Conservation (phyloP, 345 rosid species). For the Kandelia obovata region DNA sequence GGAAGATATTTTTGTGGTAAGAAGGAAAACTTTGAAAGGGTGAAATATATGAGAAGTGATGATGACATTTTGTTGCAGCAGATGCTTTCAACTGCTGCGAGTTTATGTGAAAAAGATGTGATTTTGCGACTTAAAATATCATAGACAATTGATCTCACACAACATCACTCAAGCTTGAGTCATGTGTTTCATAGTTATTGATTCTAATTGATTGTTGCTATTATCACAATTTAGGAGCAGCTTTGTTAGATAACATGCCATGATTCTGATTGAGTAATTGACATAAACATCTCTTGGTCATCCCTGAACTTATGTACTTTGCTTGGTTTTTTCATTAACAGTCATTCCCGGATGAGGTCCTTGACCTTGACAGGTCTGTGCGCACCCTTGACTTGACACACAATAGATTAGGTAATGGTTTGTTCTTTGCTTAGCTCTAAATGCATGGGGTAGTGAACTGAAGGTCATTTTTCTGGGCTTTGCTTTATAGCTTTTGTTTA, state of each 20-base stretch:
- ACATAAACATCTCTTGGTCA: not conserved
- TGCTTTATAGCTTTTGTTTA: not conserved
- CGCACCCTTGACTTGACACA: constrained; percentile 86
- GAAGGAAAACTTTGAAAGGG: no score
- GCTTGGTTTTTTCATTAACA: constrained; percentile 40
- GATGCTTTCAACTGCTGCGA: no score
- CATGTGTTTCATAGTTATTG: no score
- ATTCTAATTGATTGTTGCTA: not conserved
- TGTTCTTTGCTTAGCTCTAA: not conserved
- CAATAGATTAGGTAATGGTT: constrained; percentile 71
- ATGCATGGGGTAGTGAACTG: not conserved
- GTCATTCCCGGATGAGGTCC: constrained; percentile 79
- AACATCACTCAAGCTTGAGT: no score
- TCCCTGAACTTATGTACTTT: not conserved
- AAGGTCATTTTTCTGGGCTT: not conserved
- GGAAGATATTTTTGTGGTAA: no score
- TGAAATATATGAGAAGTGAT: no score
- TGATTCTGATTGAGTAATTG: not conserved
- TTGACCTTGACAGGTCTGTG: constrained; percentile 65
- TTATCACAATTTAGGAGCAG: not conserved
- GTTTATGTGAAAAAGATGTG: no score
- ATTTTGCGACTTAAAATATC: no score
- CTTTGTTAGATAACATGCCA: not conserved
- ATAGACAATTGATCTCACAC: no score
- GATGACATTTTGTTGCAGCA: no score